Conservation (phyloP, 345 rosid species). For the Iberis pinnata region DNA sequence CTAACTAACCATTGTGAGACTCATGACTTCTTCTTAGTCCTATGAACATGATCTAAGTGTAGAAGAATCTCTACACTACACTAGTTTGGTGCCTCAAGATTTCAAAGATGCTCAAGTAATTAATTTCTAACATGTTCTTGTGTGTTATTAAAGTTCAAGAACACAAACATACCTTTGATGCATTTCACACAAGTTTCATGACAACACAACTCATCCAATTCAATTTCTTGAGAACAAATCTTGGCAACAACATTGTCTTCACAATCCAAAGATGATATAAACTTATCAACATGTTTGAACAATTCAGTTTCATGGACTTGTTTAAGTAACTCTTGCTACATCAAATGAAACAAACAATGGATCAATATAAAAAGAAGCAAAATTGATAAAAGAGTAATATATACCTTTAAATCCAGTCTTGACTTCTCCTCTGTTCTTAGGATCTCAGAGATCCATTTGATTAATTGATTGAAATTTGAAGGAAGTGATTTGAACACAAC, state of each 20-base stretch:
- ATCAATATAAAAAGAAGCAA: neutral
- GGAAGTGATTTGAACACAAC: slow-evolving; percentile 59
- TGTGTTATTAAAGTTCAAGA: neutral
- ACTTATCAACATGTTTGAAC: slow-evolving; percentile 39
- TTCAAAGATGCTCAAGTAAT: too few species aligned
- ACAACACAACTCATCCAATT: slow-evolving; percentile 43
- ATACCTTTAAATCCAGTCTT: slow-evolving; percentile 66
- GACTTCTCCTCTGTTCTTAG: slow-evolving; percentile 64
- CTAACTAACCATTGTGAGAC: too few species aligned
- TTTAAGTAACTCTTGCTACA: slow-evolving; percentile 43
- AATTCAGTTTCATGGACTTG: slow-evolving; percentile 40
- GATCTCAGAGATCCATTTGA: slow-evolving; percentile 80
- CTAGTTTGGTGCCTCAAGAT: too few species aligned
- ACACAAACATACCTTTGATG: slow-evolving; percentile 34
- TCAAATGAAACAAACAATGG: neutral
- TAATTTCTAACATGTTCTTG: too few species aligned
- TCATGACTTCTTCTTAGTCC: too few species aligned
- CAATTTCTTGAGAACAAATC: slow-evolving; percentile 45
- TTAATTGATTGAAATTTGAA: slow-evolving; percentile 61
- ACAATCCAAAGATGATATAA: slow-evolving; percentile 41
- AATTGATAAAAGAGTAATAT: neutral
- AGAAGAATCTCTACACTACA: too few species aligned
- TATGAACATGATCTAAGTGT: too few species aligned
- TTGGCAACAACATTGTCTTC: slow-evolving; percentile 43
- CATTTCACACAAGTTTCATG: slow-evolving; percentile 53